These are phyloP conservation scores for Pseudogymnoascus sp. DNA, from an alignment of 2,329 filamentous ascomycete species.

Conservation along the genomic window DNA sequence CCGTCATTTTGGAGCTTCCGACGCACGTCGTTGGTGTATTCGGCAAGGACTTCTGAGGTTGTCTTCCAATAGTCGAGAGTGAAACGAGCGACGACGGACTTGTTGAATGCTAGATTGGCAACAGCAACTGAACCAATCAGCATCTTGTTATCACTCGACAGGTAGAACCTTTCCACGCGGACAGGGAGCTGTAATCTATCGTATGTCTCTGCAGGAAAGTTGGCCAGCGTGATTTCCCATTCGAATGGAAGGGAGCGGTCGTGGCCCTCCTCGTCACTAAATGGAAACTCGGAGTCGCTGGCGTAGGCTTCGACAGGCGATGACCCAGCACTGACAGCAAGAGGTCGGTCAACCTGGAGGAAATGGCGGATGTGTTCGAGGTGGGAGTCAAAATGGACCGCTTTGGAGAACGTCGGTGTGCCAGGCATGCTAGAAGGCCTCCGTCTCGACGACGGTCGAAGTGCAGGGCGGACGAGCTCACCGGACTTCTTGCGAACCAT, in stretches of 20 bases:
- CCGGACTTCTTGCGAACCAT: slow-evolving; percentile 98
- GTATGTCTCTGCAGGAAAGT: slow-evolving; percentile 65
- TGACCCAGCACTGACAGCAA: slow-evolving; percentile 91
- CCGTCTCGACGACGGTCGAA: slow-evolving; percentile 67
- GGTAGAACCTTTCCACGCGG: slow-evolving; percentile 76
- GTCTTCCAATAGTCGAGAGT: slow-evolving; percentile 99
- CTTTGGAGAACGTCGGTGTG: slow-evolving; percentile 90
- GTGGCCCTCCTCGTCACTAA: slow-evolving; percentile 44
- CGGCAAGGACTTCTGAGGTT: slow-evolving; percentile 85
- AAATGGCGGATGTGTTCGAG: slow-evolving; percentile 96
- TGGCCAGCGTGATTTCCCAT: slow-evolving; percentile 79
- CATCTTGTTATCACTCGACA: slow-evolving; percentile 80
- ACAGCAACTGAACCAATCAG: slow-evolving; percentile 78
- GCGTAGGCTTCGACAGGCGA: slow-evolving; percentile 86
- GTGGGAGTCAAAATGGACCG: slow-evolving; percentile 96
- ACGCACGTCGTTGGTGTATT: slow-evolving; percentile 72
- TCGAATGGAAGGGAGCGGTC: slow-evolving; percentile 50
- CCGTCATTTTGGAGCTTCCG: slow-evolving; percentile 56
- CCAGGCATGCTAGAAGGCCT: slow-evolving; percentile 95
- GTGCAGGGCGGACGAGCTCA: slow-evolving; percentile 85
- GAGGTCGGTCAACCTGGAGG: slow-evolving; percentile 81
- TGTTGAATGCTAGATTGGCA: slow-evolving; percentile 82
- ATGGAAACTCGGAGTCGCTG: slow-evolving; percentile 83
- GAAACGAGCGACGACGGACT: slow-evolving; percentile 83
- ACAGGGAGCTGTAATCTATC: slow-evolving; percentile 58